Evolutionary conservation across 164 flowering plant genomes (phyloP), one percentile per base, ranked within the genome.

Genomic region (Warburgia ugandensis): DNA sequence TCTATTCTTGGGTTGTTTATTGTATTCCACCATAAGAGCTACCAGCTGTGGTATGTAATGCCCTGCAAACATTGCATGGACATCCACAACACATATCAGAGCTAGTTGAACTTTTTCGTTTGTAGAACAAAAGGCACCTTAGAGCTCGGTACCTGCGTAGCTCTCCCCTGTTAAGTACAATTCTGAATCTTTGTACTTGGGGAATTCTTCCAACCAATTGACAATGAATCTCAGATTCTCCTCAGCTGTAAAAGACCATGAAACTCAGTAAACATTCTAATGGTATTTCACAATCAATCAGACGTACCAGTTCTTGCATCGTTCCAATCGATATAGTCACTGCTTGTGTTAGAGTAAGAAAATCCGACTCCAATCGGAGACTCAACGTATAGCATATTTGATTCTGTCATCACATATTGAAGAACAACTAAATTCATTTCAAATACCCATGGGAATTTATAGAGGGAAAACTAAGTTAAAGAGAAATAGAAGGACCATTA

Each of bases 341-440:
- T 49, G 48, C 77, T 69, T 17, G 75, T 70, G 38, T 73, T 70
- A 6, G 75, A 70, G 65, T 73, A 73, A 12, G 77, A 73, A 66
- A 68, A 73, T 8, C 81, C 81, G n/a, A 73, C 77, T 41, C 77
- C 77, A 38, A 69, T 63, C 0, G 80, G 77, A 7, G 68, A 60
- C 57, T 76, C 80, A 28, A 76, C 66, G 39, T 70, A 75, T 25
- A 75, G 33, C 70, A 75, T 60, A 55, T 75, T 72, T 0, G 74
- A 75, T 49, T 60, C 76, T 69, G 68, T 59, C n/a, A n/a, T n/a
- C n/a, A n/a, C n/a, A n/a, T n/a, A n/a, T n/a, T n/a, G n/a, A n/a
- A n/a, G n/a, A n/a, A n/a, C n/a, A n/a, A n/a, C n/a, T n/a, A n/a
- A n/a, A n/a, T n/a, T n/a, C n/a, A n/a, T n/a, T n/a, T n/a, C n/a